Base-by-base conservation (phyloP, 106 monocot species). In the Dendrobium chrysotoxum region DNA sequence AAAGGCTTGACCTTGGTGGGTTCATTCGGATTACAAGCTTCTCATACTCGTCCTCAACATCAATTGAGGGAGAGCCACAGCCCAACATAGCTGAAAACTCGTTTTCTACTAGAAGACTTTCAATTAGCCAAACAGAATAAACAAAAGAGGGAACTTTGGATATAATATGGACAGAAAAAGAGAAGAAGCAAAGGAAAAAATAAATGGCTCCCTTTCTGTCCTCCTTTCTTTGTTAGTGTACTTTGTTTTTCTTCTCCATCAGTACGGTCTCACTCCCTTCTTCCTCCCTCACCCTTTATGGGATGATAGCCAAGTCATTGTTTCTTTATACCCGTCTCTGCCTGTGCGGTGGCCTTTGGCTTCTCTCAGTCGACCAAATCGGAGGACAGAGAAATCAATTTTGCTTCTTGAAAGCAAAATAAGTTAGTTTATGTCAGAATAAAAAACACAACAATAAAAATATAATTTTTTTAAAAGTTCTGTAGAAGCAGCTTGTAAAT, bases 11-110 rank as follows among this genome's bases (percentile, higher is more conserved):
- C 95, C 92, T 92, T 79, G 95, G 95, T 28, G 95, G 92, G 82
- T 95, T 95, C 95, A 95, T 93, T 78, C 89, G 79, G 40, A 93
- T 89, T 10, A 95, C 86, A 50, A 95, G 83, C 92, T 95, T 95
- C 86, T 93, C 89, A 79, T 87, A 95, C 81, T 95, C 95, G 75
- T 95, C 95, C 28, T 92, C 95, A 53, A 82, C 75, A 21, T 91
- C 95, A 31, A 80, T 74, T 28, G 75, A 80, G 21, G 84, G 78
- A 77, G 86, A 87, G 77, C 82, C 88, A 82, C 87, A 89, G 21
- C 83, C 80, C 92, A 89, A 87, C 83, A 85, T 88, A 64, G 77
- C 76, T 28, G 46, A 47, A 41, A 13, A 1, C 74, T 74, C 40
- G 39, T 9, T 41, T 74, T 74, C 74, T 74, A 41, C 41, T 17